Evolutionary conservation across 1,284 basidiomycete genomes (phyloP).

Genomic region (Ganoderma lingzhi): DNA sequence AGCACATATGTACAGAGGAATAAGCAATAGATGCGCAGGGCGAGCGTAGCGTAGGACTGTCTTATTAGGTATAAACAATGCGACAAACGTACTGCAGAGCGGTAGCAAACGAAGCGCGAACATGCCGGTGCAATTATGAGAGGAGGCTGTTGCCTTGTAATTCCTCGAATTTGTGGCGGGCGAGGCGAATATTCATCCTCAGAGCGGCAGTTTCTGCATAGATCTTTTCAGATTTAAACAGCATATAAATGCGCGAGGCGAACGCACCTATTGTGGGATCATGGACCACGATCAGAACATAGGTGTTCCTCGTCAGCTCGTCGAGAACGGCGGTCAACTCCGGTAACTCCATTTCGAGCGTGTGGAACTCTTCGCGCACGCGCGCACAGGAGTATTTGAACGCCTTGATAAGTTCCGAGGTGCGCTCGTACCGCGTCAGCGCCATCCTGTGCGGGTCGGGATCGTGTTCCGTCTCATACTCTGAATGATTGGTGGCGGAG

Average conservation of each 20-base stretch:
- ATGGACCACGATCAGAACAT: constrained; percentile 89
- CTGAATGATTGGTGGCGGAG: constrained; percentile 25
- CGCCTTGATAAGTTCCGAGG: constrained; percentile 93
- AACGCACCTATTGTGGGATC: constrained; percentile 85
- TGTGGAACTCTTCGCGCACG: constrained; percentile 82
- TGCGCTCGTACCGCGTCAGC: constrained; percentile 92
- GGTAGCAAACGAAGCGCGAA: background rate
- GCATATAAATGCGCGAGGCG: constrained; percentile 3
- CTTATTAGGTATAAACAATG: constrained; percentile 23
- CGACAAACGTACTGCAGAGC: constrained; percentile 18
- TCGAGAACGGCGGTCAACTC: constrained; percentile 95
- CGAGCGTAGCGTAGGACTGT: constrained; percentile 13
- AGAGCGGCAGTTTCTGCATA: constrained; percentile 81
- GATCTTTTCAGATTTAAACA: background rate
- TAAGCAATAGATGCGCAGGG: background rate
- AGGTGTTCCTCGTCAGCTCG: constrained; percentile 94
- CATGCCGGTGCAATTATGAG: constrained; percentile 19
- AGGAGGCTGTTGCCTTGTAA: constrained; percentile 73
- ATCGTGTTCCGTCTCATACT: constrained; percentile 32
- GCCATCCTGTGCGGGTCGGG: constrained; percentile 63
- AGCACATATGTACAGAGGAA: constrained; percentile 12
- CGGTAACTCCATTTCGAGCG: constrained; percentile 82
- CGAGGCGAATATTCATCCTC: constrained; percentile 84
- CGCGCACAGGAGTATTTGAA: constrained; percentile 93
- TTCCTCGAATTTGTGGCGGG: constrained; percentile 84